Base-by-base conservation (phyloP, 345 rosid genomes). In the Boechera divaricarpa region DNA sequence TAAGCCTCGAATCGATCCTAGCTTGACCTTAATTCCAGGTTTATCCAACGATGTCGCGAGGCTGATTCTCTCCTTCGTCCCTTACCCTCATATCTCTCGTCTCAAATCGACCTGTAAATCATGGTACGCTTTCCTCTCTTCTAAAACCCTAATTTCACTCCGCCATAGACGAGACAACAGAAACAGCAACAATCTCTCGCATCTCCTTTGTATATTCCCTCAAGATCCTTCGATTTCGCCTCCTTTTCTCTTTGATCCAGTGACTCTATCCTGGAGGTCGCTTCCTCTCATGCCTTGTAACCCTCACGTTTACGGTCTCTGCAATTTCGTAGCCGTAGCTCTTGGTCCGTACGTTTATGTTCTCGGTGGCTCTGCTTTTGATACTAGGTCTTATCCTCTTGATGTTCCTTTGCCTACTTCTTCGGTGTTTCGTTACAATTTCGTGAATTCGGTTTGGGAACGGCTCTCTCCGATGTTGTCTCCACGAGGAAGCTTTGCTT, bases 401-500 rank as follows among this genome's bases (percentile, higher is more conserved):
- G 92, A 94, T 68, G 87, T 91, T 5, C 98, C 97, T n/a, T 66
- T 87, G 0, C 87, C 97, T 31, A 83, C 93, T 18, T 80, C 93
- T 44, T 63, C 97, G 0, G 89, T 82, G 4, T 89, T 88, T 77
- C 88, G 97, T 4, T 94, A 81, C 74, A 74, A 81, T 75, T 89
- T 94, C 79, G 62, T 77, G 35, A 81, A 81, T 7, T 82, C 77
- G 48, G 31, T 77, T 6, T 94, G 98, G 98, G 89, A 90, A 29
- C 72, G 82, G 35, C 84, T 90, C 18, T 76, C 93, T 5, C 90
- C 97, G 15, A 94, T 94, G 97, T 63, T 88, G 36, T 83, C 90
- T 36, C 96, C 96, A 0, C 89, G 97, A 1, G 97, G 98, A n/a
- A 91, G 97, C 78, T 93, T 94, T 47, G 98, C 97, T 4, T 91